Evolutionary conservation across 2,329 filamentous ascomycete species (phyloP).

Genomic region (Chaetomium globosum): DNA sequence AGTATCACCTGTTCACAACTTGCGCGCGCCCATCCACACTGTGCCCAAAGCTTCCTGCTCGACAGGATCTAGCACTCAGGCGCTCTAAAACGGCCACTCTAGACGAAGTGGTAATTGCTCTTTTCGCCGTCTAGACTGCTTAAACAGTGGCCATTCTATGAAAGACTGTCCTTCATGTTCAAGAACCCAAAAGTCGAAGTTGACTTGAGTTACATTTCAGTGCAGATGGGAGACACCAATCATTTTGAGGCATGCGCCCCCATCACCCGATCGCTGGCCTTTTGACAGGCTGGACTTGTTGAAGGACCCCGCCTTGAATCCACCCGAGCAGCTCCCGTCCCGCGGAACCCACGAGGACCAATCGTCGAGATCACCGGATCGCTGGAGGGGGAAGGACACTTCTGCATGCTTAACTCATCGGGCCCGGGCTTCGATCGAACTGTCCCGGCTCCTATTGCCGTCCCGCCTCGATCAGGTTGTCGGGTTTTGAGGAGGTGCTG

Average conservation of each 20-base stretch:
- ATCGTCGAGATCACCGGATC: slow-evolving; percentile 35
- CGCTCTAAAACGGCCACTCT: not conserved
- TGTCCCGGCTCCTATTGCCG: slow-evolving; percentile 12
- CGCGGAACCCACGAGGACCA: slow-evolving; percentile 22
- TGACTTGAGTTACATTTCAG: slow-evolving; percentile 16
- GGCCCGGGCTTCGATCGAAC: not conserved
- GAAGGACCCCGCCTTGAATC: slow-evolving; percentile 12
- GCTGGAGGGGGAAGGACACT: slow-evolving; percentile 19
- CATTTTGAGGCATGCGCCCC: slow-evolving; percentile 23
- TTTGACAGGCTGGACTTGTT: slow-evolving; percentile 23
- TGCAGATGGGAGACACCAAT: slow-evolving; percentile 27
- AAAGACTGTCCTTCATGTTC: not conserved
- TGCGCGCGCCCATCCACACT: not conserved
- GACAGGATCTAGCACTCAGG: not conserved
- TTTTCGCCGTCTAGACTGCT: not conserved
- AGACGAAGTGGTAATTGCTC: too few relatives aligned
- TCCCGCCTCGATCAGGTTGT: slow-evolving; percentile 6
- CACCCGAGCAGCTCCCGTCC: slow-evolving; percentile 22
- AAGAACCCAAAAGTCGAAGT: slow-evolving; percentile 9
- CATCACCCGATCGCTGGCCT: slow-evolving; percentile 29
- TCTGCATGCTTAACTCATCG: slow-evolving; percentile 19
- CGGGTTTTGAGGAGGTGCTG: not conserved
- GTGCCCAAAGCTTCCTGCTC: not conserved
- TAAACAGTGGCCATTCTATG: not conserved
- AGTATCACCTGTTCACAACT: not conserved